These are phyloP conservation scores for Sugiyamaella marilandica DNA, from an alignment of 805 yeast genomes.

Conservation along the genomic window DNA sequence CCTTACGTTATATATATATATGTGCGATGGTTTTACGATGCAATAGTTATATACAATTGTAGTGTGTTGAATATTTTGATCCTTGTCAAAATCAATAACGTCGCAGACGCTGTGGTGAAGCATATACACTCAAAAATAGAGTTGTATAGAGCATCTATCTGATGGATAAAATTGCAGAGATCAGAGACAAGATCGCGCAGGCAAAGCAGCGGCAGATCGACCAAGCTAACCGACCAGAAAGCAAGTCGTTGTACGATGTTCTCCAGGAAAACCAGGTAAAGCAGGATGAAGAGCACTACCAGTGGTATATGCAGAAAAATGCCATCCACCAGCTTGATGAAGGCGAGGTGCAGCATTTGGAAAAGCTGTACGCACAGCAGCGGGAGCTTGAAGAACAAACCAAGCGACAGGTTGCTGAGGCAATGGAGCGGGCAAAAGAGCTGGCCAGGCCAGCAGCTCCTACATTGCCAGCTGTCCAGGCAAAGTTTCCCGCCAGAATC, in stretches of 20 bases:
- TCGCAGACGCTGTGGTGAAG: too few species aligned
- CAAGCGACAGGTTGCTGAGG: not conserved
- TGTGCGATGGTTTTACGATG: too few species aligned
- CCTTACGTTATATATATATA: too few species aligned
- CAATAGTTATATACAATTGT: too few species aligned
- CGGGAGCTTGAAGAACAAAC: not conserved
- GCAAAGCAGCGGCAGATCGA: conserved; percentile 1
- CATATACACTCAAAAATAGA: too few species aligned
- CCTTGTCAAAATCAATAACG: too few species aligned
- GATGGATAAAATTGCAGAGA: not conserved
- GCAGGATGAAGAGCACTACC: not conserved
- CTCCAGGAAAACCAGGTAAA: not conserved
- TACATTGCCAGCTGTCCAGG: not conserved
- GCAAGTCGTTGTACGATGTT: not conserved
- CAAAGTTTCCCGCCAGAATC: not conserved
- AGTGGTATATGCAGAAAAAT: not conserved
- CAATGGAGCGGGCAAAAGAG: not conserved
- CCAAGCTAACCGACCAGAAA: not conserved
- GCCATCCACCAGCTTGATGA: not conserved
- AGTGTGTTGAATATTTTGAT: too few species aligned
- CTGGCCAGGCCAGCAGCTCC: not conserved
- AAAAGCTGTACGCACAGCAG: not conserved
- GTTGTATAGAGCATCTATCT: too few species aligned
- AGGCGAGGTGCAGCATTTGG: not conserved
- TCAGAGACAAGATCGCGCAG: not conserved